Evolutionary conservation across 148 eudicot species (phyloP).

Genomic region (Cornus controversa): DNA sequence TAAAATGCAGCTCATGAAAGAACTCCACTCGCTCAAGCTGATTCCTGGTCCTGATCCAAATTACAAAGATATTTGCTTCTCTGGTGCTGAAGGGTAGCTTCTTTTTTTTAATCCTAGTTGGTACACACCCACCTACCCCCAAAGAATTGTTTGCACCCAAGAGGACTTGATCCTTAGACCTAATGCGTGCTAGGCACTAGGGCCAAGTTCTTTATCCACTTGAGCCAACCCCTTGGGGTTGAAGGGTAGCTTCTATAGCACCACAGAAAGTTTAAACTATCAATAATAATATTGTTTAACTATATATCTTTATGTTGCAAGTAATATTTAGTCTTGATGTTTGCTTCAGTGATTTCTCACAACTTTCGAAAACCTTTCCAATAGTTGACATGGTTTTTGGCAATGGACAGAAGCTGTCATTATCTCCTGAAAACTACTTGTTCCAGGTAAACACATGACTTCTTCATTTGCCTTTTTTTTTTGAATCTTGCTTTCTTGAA

Average conservation of each 20-base stretch:
- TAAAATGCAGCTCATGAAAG: constrained; percentile 59
- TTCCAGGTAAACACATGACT: constrained; percentile 53
- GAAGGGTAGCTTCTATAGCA: constrained; percentile 38
- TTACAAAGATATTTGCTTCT: constrained; percentile 87
- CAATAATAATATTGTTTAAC: neutral
- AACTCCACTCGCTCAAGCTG: constrained; percentile 57
- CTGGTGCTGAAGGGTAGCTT: constrained; percentile 86
- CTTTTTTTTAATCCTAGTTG: too few relatives aligned
- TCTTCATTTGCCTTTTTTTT: neutral
- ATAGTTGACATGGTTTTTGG: constrained; percentile 78
- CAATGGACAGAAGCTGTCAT: constrained; percentile 62
- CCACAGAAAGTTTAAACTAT: neutral
- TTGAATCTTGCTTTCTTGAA: neutral
- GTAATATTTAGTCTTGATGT: constrained; percentile 14
- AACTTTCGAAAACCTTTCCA: constrained; percentile 75
- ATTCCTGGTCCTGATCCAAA: constrained; percentile 88
- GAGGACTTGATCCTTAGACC: too few relatives aligned
- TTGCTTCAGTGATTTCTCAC: constrained; percentile 56
- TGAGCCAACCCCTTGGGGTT: too few relatives aligned
- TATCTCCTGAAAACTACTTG: constrained; percentile 92
- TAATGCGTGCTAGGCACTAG: too few relatives aligned
- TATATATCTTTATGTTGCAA: constrained; percentile 10
- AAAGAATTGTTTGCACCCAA: too few relatives aligned
- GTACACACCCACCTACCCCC: too few relatives aligned
- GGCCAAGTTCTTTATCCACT: too few relatives aligned